Conservation (phyloP, 441 rosid genomes). For the Pelargonium fulgidum region DNA sequence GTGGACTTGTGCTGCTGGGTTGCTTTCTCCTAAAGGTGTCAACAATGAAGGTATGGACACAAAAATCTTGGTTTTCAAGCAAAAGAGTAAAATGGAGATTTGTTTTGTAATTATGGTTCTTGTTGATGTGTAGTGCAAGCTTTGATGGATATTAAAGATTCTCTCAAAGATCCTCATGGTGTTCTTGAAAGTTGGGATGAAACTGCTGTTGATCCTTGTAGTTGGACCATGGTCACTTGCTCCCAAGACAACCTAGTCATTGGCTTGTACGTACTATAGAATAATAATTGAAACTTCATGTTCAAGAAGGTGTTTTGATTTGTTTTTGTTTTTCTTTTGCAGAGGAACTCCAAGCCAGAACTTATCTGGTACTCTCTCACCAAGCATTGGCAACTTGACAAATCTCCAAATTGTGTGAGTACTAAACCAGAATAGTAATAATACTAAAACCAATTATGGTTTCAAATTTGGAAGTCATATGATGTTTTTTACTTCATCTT, state of each 20-base stretch:
- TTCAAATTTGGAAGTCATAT: neutral
- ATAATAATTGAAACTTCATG: neutral
- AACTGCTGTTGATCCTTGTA: conserved; percentile 98
- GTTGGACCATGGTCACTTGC: conserved; percentile 98
- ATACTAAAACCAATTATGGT: neutral
- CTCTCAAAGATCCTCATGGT: conserved; percentile 76
- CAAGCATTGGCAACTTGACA: conserved; percentile 87
- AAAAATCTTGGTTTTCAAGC: conserved; percentile 6
- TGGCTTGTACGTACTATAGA: conserved; percentile 64
- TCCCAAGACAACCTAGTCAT: conserved; percentile 77
- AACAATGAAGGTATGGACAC: conserved; percentile 78
- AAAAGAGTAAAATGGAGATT: conserved; percentile 11
- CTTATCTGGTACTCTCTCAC: conserved; percentile 84
- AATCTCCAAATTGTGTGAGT: conserved; percentile 89
- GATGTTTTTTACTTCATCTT: neutral
- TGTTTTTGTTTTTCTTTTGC: conserved; percentile 18
- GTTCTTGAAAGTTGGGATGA: conserved; percentile 96
- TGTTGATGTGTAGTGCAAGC: conserved; percentile 62
- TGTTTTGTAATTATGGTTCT: conserved; percentile 18
- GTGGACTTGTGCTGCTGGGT: conserved; percentile 44
- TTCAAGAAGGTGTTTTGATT: neutral
- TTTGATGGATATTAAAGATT: conserved; percentile 70
- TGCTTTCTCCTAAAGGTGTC: conserved; percentile 88
- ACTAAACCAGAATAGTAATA: neutral
- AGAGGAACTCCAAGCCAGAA: conserved; percentile 96